phyloP scores from a whole-genome alignment of 1,284 basidiomycete species.

The Malassezia sympodialis region DNA sequence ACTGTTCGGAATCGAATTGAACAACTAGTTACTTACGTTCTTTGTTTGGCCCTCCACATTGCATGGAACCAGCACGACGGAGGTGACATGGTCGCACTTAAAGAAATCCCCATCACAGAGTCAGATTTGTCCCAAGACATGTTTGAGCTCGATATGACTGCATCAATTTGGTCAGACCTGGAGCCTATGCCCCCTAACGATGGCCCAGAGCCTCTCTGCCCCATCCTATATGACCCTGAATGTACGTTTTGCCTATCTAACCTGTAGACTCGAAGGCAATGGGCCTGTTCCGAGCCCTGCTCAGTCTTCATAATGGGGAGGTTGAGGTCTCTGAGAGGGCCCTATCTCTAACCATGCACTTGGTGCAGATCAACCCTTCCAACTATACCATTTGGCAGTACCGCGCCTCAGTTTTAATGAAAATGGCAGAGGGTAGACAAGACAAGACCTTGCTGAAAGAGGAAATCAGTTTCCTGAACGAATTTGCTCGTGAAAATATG shows the following conservation, averaged over 20 bases:
- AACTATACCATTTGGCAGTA: conserved; percentile 42
- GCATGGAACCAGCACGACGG: background rate
- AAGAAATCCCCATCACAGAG: background rate
- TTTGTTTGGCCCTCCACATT: conserved; percentile 14
- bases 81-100: conserved; percentile 5
- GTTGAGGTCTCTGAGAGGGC: conserved; percentile 28
- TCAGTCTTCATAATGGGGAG: conserved; percentile 3
- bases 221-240: conserved; percentile 35
- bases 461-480: conserved; percentile 33
- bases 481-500: conserved; percentile 34
- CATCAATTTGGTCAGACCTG: conserved; percentile 32
- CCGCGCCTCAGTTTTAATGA: conserved; percentile 29
- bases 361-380: conserved; percentile 33
- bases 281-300: conserved; percentile 35
- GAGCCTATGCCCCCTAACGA: conserved; percentile 31
- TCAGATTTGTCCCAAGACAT: background rate
- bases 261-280: conserved; percentile 32
- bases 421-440: background rate
- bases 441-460: conserved; percentile 14
- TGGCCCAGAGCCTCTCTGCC: conserved; percentile 33
- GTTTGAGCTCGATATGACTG: conserved; percentile 21
- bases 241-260: conserved; percentile 18
- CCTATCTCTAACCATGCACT: conserved; percentile 31
- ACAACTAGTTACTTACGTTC: background rate
- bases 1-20: background rate